phyloP scores from a whole-genome alignment of 768 basidiomycete species.

The Mycena capillaripes region DNA sequence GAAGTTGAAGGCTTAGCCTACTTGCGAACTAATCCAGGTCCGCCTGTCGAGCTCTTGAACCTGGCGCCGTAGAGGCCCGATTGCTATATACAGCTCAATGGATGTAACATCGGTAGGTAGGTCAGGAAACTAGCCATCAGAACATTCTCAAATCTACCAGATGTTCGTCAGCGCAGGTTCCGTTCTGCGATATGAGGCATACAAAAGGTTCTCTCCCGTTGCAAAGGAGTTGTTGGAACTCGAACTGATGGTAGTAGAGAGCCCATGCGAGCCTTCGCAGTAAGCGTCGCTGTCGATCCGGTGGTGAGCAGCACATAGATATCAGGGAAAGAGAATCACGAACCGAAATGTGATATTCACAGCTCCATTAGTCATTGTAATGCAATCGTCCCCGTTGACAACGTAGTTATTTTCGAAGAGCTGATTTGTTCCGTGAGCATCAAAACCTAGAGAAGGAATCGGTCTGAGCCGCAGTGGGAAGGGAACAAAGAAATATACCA shows the following conservation, averaged over 20 bases:
- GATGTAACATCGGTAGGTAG: slow-evolving; percentile 16
- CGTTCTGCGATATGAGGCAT: slow-evolving; percentile 32
- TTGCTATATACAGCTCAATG: slow-evolving; percentile 35
- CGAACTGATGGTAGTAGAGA: slow-evolving; percentile 50
- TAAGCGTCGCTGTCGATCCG: slow-evolving; percentile 41
- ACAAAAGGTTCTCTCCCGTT: slow-evolving; percentile 52
- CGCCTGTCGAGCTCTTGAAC: slow-evolving; percentile 59
- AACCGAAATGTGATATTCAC: slow-evolving; percentile 47
- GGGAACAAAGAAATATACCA: slow-evolving; percentile 18
- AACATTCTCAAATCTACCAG: slow-evolving; percentile 25
- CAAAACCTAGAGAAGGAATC: slow-evolving; percentile 30
- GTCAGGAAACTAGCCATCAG: slow-evolving; percentile 20
- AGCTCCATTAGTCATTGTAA: slow-evolving; percentile 52
- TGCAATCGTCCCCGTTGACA: slow-evolving; percentile 56
- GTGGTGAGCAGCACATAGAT: slow-evolving; percentile 17
- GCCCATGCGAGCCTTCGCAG: slow-evolving; percentile 51
- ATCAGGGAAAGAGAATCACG: slow-evolving; percentile 18
- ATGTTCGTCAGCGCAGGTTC: slow-evolving; percentile 10
- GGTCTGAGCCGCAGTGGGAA: slow-evolving; percentile 37
- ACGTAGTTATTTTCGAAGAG: slow-evolving; percentile 54
- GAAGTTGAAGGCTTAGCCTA: slow-evolving; percentile 35
- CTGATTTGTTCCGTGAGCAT: slow-evolving; percentile 43
- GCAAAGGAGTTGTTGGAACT: slow-evolving; percentile 47
- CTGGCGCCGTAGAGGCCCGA: slow-evolving; percentile 52
- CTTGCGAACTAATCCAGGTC: slow-evolving; percentile 52